Evolutionary conservation across 495 filamentous ascomycete genomes (phyloP), one percentile per base, ranked within the genome.

Genomic region (Aspergillus wentii): DNA sequence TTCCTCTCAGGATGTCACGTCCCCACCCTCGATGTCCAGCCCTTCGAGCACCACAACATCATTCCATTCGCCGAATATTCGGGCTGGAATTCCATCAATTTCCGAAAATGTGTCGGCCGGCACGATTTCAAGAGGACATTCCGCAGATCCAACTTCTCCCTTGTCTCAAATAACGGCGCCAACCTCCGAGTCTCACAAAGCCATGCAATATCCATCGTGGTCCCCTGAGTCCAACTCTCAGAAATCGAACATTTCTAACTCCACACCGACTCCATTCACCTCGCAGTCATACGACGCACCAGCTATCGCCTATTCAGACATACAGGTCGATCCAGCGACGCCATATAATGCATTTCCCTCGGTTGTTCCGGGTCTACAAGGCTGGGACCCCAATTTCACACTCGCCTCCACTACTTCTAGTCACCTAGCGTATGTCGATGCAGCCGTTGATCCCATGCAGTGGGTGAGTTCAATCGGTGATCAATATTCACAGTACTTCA

Each of bases 1-100:
- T 4, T 69, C 69, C 13, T 60, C 61, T 10, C 59, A 63, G 30
- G 67, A 60, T n/a, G 37, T 64, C 21, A 57, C 48, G 29, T 64
- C 75, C 0, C 76, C 76, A 4, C 72, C 73, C 5, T 62, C 68
- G 2, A 71, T 79, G 44, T 61, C 65, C 5, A 72, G 69, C 29
- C 69, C 68, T 31, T 68, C 65, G n/a, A 67, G 57, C 35, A 66
- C 57, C 4, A 57, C 64, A 19, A 51, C 61, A 6, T 69, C 65
- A 1, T 51, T 54, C 33, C 61, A 57, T 25, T 63, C 65, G 13
- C 62, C 69, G 7, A 61, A 52, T 10, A 28, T 56, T 16, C 54
- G 48, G 26, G 41, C 48, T 7, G 41, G 36, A 8, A 56, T 54
- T 23, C 38, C 43, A 20, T 60, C 61, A 8, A 41, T 55, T 14